phyloP scores from a whole-genome alignment of 208 protist genomes.

The Leishmania tropica region DNA sequence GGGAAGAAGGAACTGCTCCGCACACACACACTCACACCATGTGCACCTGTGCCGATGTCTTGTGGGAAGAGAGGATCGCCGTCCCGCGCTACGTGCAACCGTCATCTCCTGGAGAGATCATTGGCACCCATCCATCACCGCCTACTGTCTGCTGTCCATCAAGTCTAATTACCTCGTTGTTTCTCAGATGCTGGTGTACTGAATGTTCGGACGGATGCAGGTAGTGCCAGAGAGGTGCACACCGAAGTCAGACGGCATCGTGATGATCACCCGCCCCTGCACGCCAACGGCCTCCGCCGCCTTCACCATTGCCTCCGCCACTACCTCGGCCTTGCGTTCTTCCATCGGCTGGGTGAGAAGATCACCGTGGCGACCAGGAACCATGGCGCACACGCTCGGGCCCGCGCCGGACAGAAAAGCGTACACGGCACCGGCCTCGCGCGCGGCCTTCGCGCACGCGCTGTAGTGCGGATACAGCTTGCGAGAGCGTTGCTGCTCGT shows the following conservation, averaged over 20 bases:
- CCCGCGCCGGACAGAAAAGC: constrained; percentile 83
- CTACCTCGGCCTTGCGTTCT: constrained; percentile 60
- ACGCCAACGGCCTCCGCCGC: constrained; percentile 63
- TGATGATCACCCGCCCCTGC: constrained; percentile 74
- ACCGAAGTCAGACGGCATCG: constrained; percentile 73
- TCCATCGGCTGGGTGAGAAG: constrained; percentile 48
- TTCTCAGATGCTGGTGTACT: constrained; percentile 31
- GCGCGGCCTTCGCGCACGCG: constrained; percentile 62
- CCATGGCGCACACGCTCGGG: constrained; percentile 80
- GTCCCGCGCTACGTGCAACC: neutral
- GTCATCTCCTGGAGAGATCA: neutral
- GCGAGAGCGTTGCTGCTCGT: constrained; percentile 80
- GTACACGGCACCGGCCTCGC: constrained; percentile 67
- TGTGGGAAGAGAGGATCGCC: neutral
- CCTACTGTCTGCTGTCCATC: neutral
- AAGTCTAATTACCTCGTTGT: neutral
- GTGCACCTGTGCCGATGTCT: neutral
- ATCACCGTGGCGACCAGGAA: constrained; percentile 62
- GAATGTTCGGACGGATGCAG: constrained; percentile 42
- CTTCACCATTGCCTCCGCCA: constrained; percentile 80
- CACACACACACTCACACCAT: neutral
- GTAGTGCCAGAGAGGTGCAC: constrained; percentile 66
- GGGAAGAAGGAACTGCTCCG: neutral
- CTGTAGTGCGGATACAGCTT: constrained; percentile 83
- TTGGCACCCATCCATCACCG: neutral